phyloP scores from a whole-genome alignment of 2,329 filamentous ascomycete species.

The Aureobasidium sp. region DNA sequence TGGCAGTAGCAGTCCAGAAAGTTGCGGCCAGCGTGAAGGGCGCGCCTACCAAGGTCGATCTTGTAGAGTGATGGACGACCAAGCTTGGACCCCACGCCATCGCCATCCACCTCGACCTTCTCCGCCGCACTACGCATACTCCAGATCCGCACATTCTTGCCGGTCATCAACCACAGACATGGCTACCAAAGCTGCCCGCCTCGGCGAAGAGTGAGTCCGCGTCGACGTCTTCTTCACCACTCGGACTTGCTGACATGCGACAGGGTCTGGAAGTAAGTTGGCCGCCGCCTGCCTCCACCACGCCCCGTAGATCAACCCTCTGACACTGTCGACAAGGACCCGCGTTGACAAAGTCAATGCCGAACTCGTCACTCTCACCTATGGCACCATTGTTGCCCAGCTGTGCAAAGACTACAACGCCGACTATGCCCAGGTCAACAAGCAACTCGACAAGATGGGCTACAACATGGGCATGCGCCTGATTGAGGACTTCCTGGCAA shows the following conservation, averaged over 20 bases:
- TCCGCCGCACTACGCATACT: not conserved
- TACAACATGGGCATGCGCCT: conserved; percentile 95
- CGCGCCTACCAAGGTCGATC: not conserved
- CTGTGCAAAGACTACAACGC: conserved; percentile 93
- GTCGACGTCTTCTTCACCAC: not conserved
- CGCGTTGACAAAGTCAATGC: conserved; percentile 97
- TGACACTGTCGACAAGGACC: conserved; percentile 51
- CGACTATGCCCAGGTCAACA: conserved; percentile 93
- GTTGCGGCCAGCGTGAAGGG: not conserved
- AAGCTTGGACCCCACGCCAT: conserved; percentile 4
- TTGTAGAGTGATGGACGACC: not conserved
- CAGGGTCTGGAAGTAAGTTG: conserved; percentile 87
- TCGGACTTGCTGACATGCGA: conserved; percentile 27
- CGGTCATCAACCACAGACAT: conserved; percentile 24
- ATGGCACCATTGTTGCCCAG: conserved; percentile 94
- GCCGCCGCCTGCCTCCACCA: not conserved
- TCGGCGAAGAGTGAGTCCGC: conserved; percentile 66
- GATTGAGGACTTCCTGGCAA: conserved; percentile 96
- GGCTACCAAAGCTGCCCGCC: conserved; percentile 58
- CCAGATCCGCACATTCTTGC: too few species aligned
- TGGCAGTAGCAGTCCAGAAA: not conserved
- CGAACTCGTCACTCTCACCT: conserved; percentile 93
- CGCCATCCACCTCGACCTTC: not conserved
- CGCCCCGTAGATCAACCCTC: not conserved
- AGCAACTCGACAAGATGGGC: conserved; percentile 97